phyloP scores from a whole-genome alignment of 441 rosid genomes.

The Populus hybrid region DNA sequence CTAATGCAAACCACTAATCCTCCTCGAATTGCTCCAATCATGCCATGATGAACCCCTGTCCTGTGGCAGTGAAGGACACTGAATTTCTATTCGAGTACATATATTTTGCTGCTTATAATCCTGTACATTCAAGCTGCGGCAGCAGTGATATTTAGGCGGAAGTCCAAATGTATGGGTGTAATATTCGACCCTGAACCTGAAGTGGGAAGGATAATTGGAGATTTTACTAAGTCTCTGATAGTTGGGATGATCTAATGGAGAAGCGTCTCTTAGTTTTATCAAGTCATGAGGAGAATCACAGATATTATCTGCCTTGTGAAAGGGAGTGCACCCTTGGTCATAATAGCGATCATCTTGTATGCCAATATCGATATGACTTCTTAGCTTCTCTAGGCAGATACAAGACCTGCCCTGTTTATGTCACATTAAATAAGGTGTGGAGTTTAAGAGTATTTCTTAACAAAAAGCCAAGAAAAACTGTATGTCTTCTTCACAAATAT shows the following conservation, averaged over 20 bases:
- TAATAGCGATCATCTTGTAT: neutral
- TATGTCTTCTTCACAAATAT: neutral
- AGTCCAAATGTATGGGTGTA: neutral
- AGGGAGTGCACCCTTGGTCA: neutral
- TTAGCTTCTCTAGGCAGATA: neutral
- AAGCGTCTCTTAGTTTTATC: neutral
- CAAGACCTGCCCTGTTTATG: slow-evolving; percentile 4
- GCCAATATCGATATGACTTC: neutral
- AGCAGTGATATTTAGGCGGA: neutral
- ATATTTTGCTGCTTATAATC: neutral
- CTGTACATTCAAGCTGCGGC: neutral
- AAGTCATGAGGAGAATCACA: neutral
- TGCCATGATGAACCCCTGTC: neutral
- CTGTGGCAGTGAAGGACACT: neutral
- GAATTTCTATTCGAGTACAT: neutral
- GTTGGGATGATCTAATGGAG: neutral
- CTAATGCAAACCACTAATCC: neutral
- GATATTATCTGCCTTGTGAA: neutral
- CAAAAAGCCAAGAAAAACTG: neutral
- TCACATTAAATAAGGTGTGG: neutral
- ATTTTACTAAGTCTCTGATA: neutral
- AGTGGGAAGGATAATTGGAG: neutral
- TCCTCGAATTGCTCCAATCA: neutral
- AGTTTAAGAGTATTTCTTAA: neutral
- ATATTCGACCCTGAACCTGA: neutral